Base-by-base conservation (phyloP, 352 stramenopile genomes). In the Blastocystis sp. region DNA sequence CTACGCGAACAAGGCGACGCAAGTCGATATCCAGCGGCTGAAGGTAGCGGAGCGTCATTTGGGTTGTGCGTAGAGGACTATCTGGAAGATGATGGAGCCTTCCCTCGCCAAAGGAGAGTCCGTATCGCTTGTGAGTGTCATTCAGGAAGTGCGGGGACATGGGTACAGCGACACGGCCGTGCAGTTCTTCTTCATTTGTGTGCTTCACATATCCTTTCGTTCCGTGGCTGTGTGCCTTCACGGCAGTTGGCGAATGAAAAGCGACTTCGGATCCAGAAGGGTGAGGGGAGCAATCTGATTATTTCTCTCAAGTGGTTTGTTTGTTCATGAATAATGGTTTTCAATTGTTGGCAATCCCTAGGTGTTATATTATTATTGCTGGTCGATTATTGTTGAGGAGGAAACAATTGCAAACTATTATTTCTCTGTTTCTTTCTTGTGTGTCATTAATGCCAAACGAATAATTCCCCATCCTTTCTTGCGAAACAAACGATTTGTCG, bases 171-270 rank as follows among this genome's bases (percentile, higher is more conserved):
- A 79, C 21, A 61, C 43, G 17, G 69, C 34, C 9, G 21, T 79
- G 9, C 69, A 61, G 52, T 79, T 79, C 43, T 79, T 64, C 53
- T 79, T 79, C 43, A 79, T 79, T 17, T 79, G 69, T 79, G 21
- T 62, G 11, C 38, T 79, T 40, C 69, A 79, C 23, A 79, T 79
- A 79, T 79, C 69, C 69, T 61, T 53, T 59, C 2, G 2, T 40
- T 34, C 40, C 0, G 23, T 21, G 21, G 21, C 28, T 19, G 17
- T 19, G 34, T 61, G 19, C 69, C 62, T 79, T 1, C 61, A 40
- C 14, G 9, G 0, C 19, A 61, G 11, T 77, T 79, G 45, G 69
- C 69, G 28, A 79, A 79, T 23, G 69, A 79, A 61, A 61, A 79
- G 23, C 41, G 53, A 19, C 38, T 79, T 40, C 17, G 38, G 14